phyloP scores from a whole-genome alignment of 2,329 filamentous ascomycete species.

The Penicillium freii region DNA sequence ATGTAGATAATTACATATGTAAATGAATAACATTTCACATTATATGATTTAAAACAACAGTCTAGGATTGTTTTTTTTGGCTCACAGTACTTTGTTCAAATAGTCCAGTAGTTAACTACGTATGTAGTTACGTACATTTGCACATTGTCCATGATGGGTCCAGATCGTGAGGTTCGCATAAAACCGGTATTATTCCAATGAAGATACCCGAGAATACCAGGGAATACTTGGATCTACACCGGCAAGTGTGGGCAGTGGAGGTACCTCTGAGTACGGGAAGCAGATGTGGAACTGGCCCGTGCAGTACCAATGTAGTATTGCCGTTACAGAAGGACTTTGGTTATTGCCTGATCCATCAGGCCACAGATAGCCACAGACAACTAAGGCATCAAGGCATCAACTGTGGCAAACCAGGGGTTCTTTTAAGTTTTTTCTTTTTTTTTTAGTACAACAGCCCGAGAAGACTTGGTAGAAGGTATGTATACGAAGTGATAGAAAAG shows the following conservation, averaged over 20 bases:
- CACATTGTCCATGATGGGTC: neutral
- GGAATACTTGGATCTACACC: constrained; percentile 14
- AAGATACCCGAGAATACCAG: neutral
- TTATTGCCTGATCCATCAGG: constrained; percentile 1
- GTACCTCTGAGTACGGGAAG: constrained; percentile 14
- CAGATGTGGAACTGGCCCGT: constrained; percentile 4
- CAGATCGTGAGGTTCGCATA: neutral
- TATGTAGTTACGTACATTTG: neutral
- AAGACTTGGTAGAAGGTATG: too few species aligned
- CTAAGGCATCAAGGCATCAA: neutral
- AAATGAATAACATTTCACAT: too few species aligned
- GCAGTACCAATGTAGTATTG: neutral
- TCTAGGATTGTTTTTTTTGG: too few species aligned
- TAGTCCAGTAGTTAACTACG: too few species aligned
- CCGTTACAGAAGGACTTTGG: neutral
- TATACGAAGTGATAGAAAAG: neutral
- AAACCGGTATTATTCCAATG: neutral
- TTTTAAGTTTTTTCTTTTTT: neutral
- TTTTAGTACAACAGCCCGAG: too few species aligned
- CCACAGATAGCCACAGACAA: neutral
- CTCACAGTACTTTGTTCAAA: too few species aligned
- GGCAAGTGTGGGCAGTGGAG: constrained; percentile 3
- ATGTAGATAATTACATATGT: too few species aligned
- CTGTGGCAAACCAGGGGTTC: constrained; percentile 4
- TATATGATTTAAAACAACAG: too few species aligned